These are phyloP conservation scores for Argentina anserina DNA, from an alignment of 306 rosid genomes.

Conservation along the genomic window DNA sequence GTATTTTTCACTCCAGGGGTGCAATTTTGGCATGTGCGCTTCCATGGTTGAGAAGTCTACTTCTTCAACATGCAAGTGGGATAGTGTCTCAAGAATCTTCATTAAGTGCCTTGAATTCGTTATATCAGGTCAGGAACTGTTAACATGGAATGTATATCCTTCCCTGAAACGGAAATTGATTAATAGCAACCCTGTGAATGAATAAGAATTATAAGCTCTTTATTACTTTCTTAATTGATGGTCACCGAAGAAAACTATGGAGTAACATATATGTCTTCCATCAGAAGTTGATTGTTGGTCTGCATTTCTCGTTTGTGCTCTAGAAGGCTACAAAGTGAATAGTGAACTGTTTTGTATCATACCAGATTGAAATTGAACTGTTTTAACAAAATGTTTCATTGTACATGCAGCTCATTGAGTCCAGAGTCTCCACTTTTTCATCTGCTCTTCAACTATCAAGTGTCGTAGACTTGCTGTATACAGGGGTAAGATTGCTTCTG, in stretches of 20 bases:
- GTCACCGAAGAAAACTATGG: background rate
- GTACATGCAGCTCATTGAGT: constrained; percentile 59
- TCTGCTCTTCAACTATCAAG: constrained; percentile 67
- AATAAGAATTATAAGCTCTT: background rate
- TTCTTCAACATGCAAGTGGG: constrained; percentile 68
- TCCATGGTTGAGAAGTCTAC: constrained; percentile 71
- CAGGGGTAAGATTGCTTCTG: constrained; percentile 43
- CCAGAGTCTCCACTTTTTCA: constrained; percentile 69
- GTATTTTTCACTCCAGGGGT: constrained; percentile 38
- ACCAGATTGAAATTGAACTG: background rate
- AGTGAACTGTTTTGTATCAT: background rate
- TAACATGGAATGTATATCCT: background rate
- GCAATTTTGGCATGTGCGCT: constrained; percentile 74
- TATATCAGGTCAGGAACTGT: constrained; percentile 58
- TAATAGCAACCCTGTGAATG: background rate
- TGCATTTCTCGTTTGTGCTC: background rate
- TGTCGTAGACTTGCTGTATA: constrained; percentile 52
- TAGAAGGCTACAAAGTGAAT: background rate
- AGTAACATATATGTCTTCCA: background rate
- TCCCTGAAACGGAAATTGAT: background rate
- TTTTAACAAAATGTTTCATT: background rate
- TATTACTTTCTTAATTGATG: background rate
- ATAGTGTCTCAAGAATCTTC: constrained; percentile 81
- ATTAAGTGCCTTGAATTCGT: constrained; percentile 58
- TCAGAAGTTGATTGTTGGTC: background rate